A percentile compares a stretch with the other conserved stretches of the same genome.
Conservation (phyloP, 306 rosid species). For the Oxytropis ochrocephala region DNA sequence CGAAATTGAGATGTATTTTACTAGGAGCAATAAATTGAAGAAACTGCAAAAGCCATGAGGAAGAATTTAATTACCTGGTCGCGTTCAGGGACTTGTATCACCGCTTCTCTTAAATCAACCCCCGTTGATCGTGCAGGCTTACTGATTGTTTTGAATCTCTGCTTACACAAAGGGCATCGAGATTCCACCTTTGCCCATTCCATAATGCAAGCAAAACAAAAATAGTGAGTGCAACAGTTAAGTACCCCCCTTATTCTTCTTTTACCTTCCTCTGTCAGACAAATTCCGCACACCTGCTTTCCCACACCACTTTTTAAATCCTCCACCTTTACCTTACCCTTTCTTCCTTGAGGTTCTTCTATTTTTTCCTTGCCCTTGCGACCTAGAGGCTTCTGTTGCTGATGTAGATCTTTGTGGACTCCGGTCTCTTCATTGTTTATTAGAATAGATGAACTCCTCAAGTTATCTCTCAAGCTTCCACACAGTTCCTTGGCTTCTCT, state of each 20-base stretch:
- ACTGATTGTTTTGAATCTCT: slow-evolving; percentile 75
- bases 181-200: slow-evolving; percentile 97
- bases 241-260: slow-evolving; percentile 79
- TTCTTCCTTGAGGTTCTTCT: slow-evolving; percentile 47
- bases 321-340: slow-evolving; percentile 74
- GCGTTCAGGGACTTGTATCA: slow-evolving; percentile 72
- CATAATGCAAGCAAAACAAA: slow-evolving; percentile 84
- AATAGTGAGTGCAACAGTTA: slow-evolving; percentile 79
- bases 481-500: slow-evolving; percentile 70
- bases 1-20: slow-evolving; percentile 3
- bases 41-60: slow-evolving; percentile 3
- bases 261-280: slow-evolving; percentile 82
- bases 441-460: slow-evolving; percentile 39
- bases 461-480: slow-evolving; percentile 35
- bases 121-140: slow-evolving; percentile 66
- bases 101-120: slow-evolving; percentile 57
- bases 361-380: slow-evolving; percentile 83
- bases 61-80: slow-evolving; percentile 60
- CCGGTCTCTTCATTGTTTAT: slow-evolving; percentile 29
- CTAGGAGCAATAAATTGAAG: slow-evolving; percentile 3
- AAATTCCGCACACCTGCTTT: slow-evolving; percentile 85
- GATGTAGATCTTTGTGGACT: slow-evolving; percentile 18
- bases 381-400: slow-evolving; percentile 42
- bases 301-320: slow-evolving; percentile 46
- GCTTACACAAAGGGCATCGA: slow-evolving; percentile 95